phyloP scores from a whole-genome alignment of 371 early-diverging fungal genomes.

The Rhizopus stolonifer region DNA sequence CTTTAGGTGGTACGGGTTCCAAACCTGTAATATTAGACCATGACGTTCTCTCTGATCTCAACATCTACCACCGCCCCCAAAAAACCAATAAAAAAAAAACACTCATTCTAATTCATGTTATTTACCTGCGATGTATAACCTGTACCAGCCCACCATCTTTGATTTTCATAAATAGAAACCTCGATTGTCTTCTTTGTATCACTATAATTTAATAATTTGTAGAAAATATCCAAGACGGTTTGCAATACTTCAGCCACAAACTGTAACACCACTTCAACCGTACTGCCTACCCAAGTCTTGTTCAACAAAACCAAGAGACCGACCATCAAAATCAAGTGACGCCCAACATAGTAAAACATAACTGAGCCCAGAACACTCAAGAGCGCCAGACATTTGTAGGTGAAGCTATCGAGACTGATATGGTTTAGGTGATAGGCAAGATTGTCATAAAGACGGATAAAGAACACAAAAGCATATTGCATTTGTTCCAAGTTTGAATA shows the following conservation, averaged over 20 bases:
- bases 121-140: constrained; percentile 47
- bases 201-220: background rate
- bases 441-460: constrained; percentile 41
- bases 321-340: constrained; percentile 13
- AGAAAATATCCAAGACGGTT: constrained; percentile 16
- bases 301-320: constrained; percentile 37
- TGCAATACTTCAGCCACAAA: constrained; percentile 30
- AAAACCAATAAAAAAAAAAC: background rate
- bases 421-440: constrained; percentile 37
- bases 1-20: constrained; percentile 33
- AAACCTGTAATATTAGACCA: constrained; percentile 50
- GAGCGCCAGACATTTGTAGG: constrained; percentile 20
- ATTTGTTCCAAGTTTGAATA: constrained; percentile 33
- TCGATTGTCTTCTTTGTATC: constrained; percentile 19
- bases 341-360: constrained; percentile 6
- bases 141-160: constrained; percentile 44
- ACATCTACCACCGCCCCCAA: constrained; percentile 12
- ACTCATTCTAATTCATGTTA: background rate
- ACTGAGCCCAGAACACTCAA: constrained; percentile 3
- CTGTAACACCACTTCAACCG: constrained; percentile 10
- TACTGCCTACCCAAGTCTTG: constrained; percentile 39
- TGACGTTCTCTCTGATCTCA: constrained; percentile 21
- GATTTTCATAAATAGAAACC: constrained; percentile 47
- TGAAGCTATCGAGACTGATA: constrained; percentile 12
- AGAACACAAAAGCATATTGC: constrained; percentile 35